These are phyloP conservation scores for Oryza brachyantha DNA, from an alignment of 176 grass and related monocot genomes.

Conservation along the genomic window DNA sequence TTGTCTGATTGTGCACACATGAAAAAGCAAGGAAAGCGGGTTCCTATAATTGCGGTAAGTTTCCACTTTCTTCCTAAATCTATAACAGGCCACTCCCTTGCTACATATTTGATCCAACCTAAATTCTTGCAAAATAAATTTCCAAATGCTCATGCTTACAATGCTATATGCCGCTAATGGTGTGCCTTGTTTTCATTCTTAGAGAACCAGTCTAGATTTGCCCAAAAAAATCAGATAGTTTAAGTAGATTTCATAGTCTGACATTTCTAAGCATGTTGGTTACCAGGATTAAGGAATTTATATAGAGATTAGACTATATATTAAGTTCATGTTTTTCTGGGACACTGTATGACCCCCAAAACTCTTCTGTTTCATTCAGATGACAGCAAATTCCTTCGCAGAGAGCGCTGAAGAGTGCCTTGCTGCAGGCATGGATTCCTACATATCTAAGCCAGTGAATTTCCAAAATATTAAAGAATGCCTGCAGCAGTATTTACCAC, in stretches of 20 bases:
- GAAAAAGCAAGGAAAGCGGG: slow-evolving; percentile 43
- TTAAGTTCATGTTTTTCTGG: slow-evolving; percentile 3
- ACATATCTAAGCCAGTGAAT: slow-evolving; percentile 88
- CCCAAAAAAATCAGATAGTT: not conserved
- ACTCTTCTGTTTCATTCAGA: slow-evolving; percentile 60
- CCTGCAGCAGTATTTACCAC: slow-evolving; percentile 58
- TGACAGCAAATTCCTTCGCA: slow-evolving; percentile 83
- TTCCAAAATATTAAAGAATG: slow-evolving; percentile 79
- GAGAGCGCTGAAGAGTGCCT: slow-evolving; percentile 85
- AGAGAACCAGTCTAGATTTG: not conserved
- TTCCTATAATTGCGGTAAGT: slow-evolving; percentile 83
- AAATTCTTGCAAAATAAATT: slow-evolving; percentile 14
- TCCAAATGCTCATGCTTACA: not conserved
- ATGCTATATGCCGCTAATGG: not conserved
- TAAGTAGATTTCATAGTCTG: not conserved
- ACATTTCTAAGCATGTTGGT: not conserved
- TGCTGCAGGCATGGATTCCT: slow-evolving; percentile 89
- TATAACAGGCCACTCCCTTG: not conserved
- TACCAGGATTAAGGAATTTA: not conserved
- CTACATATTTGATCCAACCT: not conserved
- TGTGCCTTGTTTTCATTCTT: not conserved
- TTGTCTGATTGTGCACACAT: slow-evolving; percentile 29
- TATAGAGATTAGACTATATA: not conserved
- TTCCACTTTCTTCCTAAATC: slow-evolving; percentile 2
- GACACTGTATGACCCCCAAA: slow-evolving; percentile 20